Base-by-base conservation (phyloP, 371 early-diverging fungal genomes). In the Chytridium lagenaria region DNA sequence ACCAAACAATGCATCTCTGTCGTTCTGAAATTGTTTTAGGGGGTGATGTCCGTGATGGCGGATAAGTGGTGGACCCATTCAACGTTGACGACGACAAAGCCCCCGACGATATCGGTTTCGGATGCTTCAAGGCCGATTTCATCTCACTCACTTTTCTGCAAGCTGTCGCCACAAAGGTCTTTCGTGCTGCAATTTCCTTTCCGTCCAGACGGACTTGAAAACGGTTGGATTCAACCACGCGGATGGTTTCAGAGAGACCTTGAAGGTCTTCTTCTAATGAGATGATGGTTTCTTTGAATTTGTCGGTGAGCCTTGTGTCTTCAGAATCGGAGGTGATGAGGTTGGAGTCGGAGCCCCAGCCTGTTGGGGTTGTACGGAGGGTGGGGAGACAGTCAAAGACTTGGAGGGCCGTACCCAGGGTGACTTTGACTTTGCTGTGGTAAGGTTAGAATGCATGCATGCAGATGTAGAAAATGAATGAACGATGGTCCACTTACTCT, bases 211-310 rank as follows among this genome's bases (percentile, higher is more conserved):
- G 31, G 74, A 83, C 82, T 44, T 74, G 68, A 22, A 71, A 59
- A 10, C 83, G 83, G 51, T 83, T 81, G 23, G 75, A 23, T 36
- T 78, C 76, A 12, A 80, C 85, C 23, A 79, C 75, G 44, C 23
- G 67, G 50, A 82, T 78, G 2, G 80, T 80, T 51, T 78, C 84
- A 30, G 79, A 77, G 31, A 84, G 69, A 51, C 81, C 84, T 28
- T 68, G 50, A 37, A 82, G 68, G 69, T 84, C 84, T 55, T 66
- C 69, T 37, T 78, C 75, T 52, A 77, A 69, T 49, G 68, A 40
- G 37, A 23, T 38, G 31, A 79, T 38, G 19, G 70, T 59, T 52
- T 59, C 69, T 3, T 37, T 34, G 26, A 80, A 38, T 59, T 67
- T 74, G 10, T 78, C 69, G 30, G 74, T 31, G 28, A 65, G 77